Base-by-base conservation (phyloP, 148 eudicot species). In the Diospyros kaki region DNA sequence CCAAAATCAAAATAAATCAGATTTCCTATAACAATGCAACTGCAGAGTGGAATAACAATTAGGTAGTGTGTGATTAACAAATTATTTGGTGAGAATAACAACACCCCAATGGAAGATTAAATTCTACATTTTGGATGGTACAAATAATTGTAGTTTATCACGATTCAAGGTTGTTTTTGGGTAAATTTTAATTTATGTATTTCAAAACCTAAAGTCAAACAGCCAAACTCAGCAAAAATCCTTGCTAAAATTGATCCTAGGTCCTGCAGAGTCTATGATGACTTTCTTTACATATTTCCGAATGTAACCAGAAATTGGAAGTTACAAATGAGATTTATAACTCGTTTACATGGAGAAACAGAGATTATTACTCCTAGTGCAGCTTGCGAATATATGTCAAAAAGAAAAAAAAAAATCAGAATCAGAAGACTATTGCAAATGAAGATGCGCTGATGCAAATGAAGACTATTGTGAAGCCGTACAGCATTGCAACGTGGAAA, bases 341-440 rank as follows among this genome's bases (percentile, higher is more conserved):
- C 28, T 28, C 28, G 28, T 28, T 28, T 28, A 28, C 28, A 28
- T 28, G 28, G 28, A 28, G 28, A 28, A 28, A 28, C 28, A 28
- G 61, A 58, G 61, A 17, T 17, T 58, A 4, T 7, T 15, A 9
- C 61, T 4, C 59, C 6, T 7, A 69, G 28, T 38, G 46, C 38
- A n/a, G 15, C 9, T 39, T 8, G 72, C 44, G 40, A 52, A 38
- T 39, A 39, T 39, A 38, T 14, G n/a, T 13, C 15, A 28, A 17
- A 46, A 17, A 50, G 4, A 67, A 4, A 3, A 9, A 67, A 17
- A 0, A 10, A 50, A 48, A 50, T 15, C 54, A 50, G n/a, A 68
- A 51, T 18, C 72, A 50, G 58, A 68, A 44, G 72, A 28, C 72
- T 28, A 9, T 51, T 28, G 58, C 72, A 51, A 68, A 68, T 28